These are phyloP conservation scores for Globisporangium ultimum DNA, from an alignment of 352 stramenopile species.

Conservation along the genomic window DNA sequence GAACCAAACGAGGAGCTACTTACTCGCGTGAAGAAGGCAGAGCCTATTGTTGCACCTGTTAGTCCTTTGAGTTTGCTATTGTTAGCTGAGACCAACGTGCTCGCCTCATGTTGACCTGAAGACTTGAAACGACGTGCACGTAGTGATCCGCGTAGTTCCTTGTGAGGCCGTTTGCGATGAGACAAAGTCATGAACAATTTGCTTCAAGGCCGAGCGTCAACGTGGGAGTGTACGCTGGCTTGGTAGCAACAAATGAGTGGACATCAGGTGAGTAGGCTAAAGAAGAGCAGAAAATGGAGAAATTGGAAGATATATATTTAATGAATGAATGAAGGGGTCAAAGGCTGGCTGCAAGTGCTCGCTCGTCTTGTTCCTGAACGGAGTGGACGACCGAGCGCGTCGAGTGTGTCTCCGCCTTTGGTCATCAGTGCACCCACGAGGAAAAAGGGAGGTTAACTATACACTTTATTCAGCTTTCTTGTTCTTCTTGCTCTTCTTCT, in stretches of 20 bases:
- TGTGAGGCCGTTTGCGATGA: too few relatives aligned
- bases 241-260: too few relatives aligned
- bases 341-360: neutral
- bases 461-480: conserved; percentile 75
- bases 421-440: neutral
- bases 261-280: neutral
- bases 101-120: too few relatives aligned
- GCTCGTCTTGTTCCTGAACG: conserved; percentile 2
- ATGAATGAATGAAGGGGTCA: conserved; percentile 7
- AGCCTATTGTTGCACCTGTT: conserved; percentile 3
- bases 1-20: too few relatives aligned
- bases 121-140: too few relatives aligned
- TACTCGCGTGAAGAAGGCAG: too few relatives aligned
- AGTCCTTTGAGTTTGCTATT: too few relatives aligned
- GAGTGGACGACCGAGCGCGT: neutral
- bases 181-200: too few relatives aligned
- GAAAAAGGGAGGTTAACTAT: conserved; percentile 38
- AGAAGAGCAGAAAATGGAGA: conserved; percentile 2
- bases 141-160: too few relatives aligned
- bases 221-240: too few relatives aligned
- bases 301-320: conserved; percentile 16
- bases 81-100: too few relatives aligned
- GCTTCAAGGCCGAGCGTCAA: too few relatives aligned
- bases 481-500: conserved; percentile 77
- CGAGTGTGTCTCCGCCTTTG: neutral